These are phyloP conservation scores for Paraconiothyrium sp. DNA, from an alignment of 2,329 filamentous ascomycete genomes.

Conservation along the genomic window DNA sequence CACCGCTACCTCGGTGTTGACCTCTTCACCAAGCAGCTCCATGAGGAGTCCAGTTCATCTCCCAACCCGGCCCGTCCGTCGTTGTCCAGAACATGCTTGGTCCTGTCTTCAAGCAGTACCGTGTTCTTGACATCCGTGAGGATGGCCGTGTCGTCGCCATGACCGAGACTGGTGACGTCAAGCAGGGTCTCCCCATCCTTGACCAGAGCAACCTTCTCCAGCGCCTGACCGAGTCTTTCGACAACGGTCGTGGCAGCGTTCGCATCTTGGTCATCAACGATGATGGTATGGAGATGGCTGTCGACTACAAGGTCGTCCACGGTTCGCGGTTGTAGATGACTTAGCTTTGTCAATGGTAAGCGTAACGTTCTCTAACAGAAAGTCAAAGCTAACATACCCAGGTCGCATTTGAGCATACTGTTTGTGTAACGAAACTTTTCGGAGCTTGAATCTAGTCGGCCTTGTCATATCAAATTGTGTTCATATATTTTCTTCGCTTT, in stretches of 20 bases:
- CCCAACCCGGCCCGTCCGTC: constrained; percentile 94
- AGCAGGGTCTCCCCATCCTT: constrained; percentile 91
- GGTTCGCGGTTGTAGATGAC: constrained; percentile 68
- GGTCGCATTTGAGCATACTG: constrained; percentile 40
- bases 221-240: constrained; percentile 84
- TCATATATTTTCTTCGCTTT: constrained; percentile 46
- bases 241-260: constrained; percentile 90
- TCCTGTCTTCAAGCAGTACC: constrained; percentile 99
- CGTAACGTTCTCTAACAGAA: not conserved
- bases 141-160: constrained; percentile 87
- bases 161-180: constrained; percentile 99
- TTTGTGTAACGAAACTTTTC: constrained; percentile 41
- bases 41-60: constrained; percentile 99
- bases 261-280: constrained; percentile 96
- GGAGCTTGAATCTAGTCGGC: constrained; percentile 46
- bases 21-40: constrained; percentile 99
- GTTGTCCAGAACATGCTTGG: constrained; percentile 99
- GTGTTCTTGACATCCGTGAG: constrained; percentile 95
- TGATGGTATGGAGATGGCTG: constrained; percentile 89
- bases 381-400: constrained; percentile 28
- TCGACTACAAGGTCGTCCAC: constrained; percentile 99
- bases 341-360: constrained; percentile 42
- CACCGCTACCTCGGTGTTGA: constrained; percentile 99
- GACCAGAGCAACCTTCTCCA: constrained; percentile 91
- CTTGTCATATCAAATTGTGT: constrained; percentile 48